Conservation (phyloP, 305 asterid species). For the Fraxinus baroniana region DNA sequence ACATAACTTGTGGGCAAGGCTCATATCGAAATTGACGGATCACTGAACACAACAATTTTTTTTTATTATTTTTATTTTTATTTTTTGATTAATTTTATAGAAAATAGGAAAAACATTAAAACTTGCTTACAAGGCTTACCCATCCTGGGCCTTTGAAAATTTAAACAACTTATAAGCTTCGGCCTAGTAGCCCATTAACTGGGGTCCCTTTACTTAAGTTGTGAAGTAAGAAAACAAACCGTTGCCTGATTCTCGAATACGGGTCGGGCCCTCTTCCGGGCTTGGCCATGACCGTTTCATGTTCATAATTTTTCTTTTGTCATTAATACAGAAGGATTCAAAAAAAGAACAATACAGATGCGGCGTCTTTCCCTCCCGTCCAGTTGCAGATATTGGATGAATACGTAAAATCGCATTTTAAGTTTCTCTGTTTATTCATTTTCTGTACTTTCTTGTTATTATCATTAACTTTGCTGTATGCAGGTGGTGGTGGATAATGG, state of each 20-base stretch:
- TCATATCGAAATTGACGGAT: background rate
- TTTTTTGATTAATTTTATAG: background rate
- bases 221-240: background rate
- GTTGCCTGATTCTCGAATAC: background rate
- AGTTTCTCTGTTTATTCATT: background rate
- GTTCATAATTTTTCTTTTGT: background rate
- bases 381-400: constrained; percentile 43
- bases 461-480: background rate
- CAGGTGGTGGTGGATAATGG: constrained; percentile 73
- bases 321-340: constrained; percentile 35
- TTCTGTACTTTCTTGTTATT: background rate
- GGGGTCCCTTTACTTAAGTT: background rate
- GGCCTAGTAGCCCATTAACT: background rate
- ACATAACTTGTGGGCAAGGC: background rate
- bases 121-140: background rate
- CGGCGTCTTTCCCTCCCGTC: constrained; percentile 53
- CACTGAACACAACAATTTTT: background rate
- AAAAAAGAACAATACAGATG: constrained; percentile 29
- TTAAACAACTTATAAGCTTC: no score
- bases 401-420: constrained; percentile 36
- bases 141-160: background rate
- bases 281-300: background rate
- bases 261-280: background rate
- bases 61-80: no score
- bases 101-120: background rate